Base-by-base conservation (phyloP, 176 grass and related monocot genomes). In the Dactylis glomerata region DNA sequence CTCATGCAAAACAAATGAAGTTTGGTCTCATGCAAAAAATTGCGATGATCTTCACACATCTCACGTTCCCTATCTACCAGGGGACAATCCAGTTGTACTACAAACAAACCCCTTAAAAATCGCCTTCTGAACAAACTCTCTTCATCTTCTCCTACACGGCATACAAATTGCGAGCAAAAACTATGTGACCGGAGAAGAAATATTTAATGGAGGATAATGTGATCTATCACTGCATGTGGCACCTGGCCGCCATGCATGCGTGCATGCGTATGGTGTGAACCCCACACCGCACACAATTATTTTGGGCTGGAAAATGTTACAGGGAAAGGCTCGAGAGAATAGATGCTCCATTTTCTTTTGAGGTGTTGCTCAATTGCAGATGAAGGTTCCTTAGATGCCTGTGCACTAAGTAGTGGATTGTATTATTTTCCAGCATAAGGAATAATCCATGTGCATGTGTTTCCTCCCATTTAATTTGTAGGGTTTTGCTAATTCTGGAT, bases 301-400 rank as follows among this genome's bases (percentile, higher is more conserved):
- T n/a, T n/a, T n/a, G n/a, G n/a, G n/a, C n/a, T n/a, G n/a, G n/a
- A n/a, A n/a, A n/a, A n/a, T n/a, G n/a, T n/a, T n/a, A n/a, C n/a
- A n/a, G n/a, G n/a, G n/a, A 80, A 77, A 68, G 52, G 56, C 24
- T 71, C 22, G 16, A 50, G 88, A 85, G 83, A 90, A 90, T 90
- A 82, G 44, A 90, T 86, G 73, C 88, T 36, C 79, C 5, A 79
- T 9, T 22, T n/a, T 83, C 73, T 83, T 90, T 72, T 78, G 61
- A 77, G 73, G 83, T 44, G 47, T 2, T 57, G 37, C 36, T 73
- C 65, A 86, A 83, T 73, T 90, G 86, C 84, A 38, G 11, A 72
- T 24, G 88, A 90, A 83, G 74, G 79, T 86, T 83, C 84, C 52
- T 66, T 6, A 61, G 77, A 90, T 83, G 79, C 84, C 73, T 27